A percentile compares a stretch with the other conserved stretches of the same genome.
Conservation (phyloP, 306 rosid genomes). For the Rosa multiflora region DNA sequence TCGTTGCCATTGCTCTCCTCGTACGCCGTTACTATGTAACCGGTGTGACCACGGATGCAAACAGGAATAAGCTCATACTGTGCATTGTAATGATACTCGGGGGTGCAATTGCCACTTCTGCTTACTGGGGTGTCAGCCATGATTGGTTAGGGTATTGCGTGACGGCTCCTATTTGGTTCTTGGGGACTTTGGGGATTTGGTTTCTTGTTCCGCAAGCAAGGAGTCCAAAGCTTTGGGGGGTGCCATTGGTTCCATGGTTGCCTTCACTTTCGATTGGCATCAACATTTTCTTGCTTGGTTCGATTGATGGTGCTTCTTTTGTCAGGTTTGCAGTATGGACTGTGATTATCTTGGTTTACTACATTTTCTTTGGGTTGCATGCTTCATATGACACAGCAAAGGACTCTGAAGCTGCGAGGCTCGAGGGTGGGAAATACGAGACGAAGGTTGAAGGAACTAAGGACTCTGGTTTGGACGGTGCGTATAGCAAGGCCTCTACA, state of each 20-base stretch:
- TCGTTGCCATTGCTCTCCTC: constrained; percentile 65
- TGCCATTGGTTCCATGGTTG: constrained; percentile 76
- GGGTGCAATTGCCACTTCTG: constrained; percentile 42
- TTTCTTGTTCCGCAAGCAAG: constrained; percentile 60
- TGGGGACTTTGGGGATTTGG: constrained; percentile 48
- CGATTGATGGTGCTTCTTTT: constrained; percentile 58
- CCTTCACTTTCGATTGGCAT: constrained; percentile 68
- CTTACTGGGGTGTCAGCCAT: constrained; percentile 35
- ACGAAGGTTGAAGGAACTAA: constrained; percentile 9
- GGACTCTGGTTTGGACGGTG: not conserved
- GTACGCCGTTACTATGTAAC: constrained; percentile 64
- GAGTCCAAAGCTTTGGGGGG: constrained; percentile 68
- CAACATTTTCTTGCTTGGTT: constrained; percentile 77
- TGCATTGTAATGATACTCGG: constrained; percentile 40
- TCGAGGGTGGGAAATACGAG: constrained; percentile 1
- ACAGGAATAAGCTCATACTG: constrained; percentile 41
- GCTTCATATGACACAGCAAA: constrained; percentile 62
- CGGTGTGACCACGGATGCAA: constrained; percentile 40
- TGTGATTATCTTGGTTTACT: constrained; percentile 39
- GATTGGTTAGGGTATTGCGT: constrained; percentile 51
- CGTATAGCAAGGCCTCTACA: not conserved
- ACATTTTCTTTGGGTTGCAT: constrained; percentile 58
- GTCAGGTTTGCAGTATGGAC: constrained; percentile 60
- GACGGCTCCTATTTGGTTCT: constrained; percentile 48
- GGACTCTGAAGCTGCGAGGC: constrained; percentile 15